Evolutionary conservation across 441 rosid genomes (phyloP).

Genomic region (Viola pubescens): DNA sequence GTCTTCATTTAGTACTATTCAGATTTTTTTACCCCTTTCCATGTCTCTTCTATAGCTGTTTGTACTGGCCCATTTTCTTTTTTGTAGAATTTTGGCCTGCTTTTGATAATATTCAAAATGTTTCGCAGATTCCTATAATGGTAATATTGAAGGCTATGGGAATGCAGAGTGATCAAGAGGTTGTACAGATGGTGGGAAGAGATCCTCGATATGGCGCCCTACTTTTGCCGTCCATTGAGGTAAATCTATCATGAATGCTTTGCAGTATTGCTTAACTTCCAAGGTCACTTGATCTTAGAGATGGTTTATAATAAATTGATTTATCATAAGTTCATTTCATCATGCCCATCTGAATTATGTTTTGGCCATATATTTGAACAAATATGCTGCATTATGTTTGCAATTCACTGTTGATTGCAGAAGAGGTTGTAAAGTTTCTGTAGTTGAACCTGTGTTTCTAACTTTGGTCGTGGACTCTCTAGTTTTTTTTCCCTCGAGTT

Average conservation of each 20-base stretch:
- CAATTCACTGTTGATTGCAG: too few species aligned
- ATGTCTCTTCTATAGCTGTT: constrained; percentile 2
- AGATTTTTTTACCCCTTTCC: constrained; percentile 2
- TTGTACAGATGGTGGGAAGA: constrained; percentile 91
- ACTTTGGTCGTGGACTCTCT: too few species aligned
- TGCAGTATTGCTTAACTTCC: neutral
- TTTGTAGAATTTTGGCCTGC: neutral
- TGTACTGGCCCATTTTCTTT: neutral
- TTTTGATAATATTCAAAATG: constrained; percentile 7
- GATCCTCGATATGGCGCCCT: constrained; percentile 78
- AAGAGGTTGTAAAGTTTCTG: too few species aligned
- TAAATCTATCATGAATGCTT: constrained; percentile 15
- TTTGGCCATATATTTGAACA: too few species aligned
- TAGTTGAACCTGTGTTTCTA: too few species aligned
- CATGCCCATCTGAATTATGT: too few species aligned
- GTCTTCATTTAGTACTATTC: constrained; percentile 21
- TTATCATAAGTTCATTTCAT: neutral
- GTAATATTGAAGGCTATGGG: constrained; percentile 93
- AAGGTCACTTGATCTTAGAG: constrained; percentile 1
- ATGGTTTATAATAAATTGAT: neutral
- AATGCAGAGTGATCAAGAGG: constrained; percentile 95
- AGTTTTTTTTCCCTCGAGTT: too few species aligned
- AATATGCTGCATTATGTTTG: too few species aligned
- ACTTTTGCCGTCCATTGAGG: constrained; percentile 90
- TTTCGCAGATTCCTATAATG: constrained; percentile 72